Conservation (phyloP, 176 grass and related monocot genomes). For the Saccharum officinarum region DNA sequence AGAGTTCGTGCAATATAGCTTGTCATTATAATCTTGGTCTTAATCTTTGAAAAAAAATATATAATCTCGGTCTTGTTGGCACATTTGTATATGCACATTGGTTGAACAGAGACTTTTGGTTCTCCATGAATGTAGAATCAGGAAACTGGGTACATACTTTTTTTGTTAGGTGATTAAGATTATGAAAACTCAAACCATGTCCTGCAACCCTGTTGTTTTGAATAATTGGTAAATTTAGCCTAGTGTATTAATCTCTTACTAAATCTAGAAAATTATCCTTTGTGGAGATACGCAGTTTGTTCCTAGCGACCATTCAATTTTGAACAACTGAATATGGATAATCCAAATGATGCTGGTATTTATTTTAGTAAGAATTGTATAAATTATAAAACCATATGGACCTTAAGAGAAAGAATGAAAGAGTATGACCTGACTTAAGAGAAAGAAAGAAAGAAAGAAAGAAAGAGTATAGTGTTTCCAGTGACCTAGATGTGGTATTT, state of each 20-base stretch:
- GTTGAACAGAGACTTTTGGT: neutral
- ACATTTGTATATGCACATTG: neutral
- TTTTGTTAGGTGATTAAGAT: neutral
- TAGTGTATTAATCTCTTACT: neutral
- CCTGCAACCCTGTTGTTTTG: neutral
- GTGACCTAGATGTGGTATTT: slow-evolving; percentile 10
- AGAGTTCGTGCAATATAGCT: slow-evolving; percentile 3
- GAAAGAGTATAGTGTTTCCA: neutral
- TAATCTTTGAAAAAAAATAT: no score
- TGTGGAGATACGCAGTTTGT: no score
- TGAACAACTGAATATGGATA: no score
- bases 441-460: no score
- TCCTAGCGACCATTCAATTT: no score
- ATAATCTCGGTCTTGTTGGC: no score
- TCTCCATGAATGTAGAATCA: neutral
- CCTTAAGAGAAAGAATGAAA: neutral
- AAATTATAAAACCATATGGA: neutral
- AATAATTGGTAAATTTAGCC: neutral
- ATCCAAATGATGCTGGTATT: neutral
- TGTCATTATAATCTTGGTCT: neutral
- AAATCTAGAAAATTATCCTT: no score
- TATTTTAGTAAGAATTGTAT: neutral
- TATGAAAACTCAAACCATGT: neutral
- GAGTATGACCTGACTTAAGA: no score
- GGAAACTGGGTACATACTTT: slow-evolving; percentile 18